Base-by-base conservation (phyloP, 139 green algal genomes). In the Chlamydomonas asymmetrica region DNA sequence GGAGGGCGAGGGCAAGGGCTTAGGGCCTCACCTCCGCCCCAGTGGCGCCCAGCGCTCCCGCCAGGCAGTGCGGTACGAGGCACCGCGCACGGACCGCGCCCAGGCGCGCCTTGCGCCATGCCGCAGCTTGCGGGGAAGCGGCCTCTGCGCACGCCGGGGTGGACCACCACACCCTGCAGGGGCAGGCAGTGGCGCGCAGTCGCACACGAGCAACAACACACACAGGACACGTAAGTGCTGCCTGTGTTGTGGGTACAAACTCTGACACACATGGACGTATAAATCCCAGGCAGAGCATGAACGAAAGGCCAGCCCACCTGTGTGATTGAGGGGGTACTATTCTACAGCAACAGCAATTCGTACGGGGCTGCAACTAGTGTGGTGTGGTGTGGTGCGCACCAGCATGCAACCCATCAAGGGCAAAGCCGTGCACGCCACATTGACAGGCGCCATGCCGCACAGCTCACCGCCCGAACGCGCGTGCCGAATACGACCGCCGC, bases 81-180 rank as follows among this genome's bases (percentile, higher is more conserved):
- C 71, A 86, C 43, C 75, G 80, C 61, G 76, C 68, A 6, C 76
- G 60, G 37, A 86, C 72, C 8, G 74, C 73, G 3, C 50, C 45
- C 0, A 34, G 31, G 48, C 59, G 57, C 5, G 40, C 40, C 25
- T 23, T 43, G 4, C 84, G 68, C 71, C 79, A 72, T 4, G 52
- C 20, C 0, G 57, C 70, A 0, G 85, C 88, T 27, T 63, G 56
- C 5, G 50, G 31, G 7, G 13, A 4, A 27, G 60, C 5, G 9
- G 38, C 31, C 73, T 90, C 83, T 1, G 87, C 83, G 27, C 81
- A 78, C 32, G 37, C 8, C 6, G 74, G 49, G 27, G 25, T 22
- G 8, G 69, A 45, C 87, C 85, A 91, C 85, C 85, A 91, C 45
- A 72, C 40, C 66, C 72, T 79, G 63, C 2, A 16, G 45, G 45